Evolutionary conservation across 768 basidiomycete species (phyloP).

Genomic region (Dioszegia aurantiaca): DNA sequence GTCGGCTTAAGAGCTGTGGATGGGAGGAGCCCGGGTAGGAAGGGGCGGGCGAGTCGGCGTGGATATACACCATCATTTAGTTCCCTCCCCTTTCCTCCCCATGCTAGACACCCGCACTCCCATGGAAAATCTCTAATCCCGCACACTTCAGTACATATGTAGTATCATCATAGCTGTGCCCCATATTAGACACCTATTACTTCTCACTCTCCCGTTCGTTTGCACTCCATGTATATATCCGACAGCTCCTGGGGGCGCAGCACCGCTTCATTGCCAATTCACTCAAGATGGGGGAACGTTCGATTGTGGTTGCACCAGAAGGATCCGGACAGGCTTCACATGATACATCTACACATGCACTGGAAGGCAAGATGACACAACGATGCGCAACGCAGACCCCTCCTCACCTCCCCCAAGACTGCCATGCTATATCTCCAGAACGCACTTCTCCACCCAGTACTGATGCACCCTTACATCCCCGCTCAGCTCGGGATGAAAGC

Average conservation of each 20-base stretch:
- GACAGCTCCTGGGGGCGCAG: no score
- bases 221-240: background rate
- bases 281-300: no score
- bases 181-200: background rate
- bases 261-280: no score
- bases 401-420: no score
- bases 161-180: background rate
- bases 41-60: no score
- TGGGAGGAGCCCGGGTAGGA: no score
- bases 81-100: background rate
- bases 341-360: no score
- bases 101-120: background rate
- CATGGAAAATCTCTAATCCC: slow-evolving; percentile 1
- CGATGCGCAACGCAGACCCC: no score
- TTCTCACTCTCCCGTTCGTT: background rate
- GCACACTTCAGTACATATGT: background rate
- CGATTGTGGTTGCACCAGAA: no score
- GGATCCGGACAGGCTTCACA: no score
- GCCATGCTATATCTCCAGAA: slow-evolving; percentile 48
- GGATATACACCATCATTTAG: slow-evolving; percentile 4
- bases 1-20: no score
- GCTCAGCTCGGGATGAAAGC: slow-evolving; percentile 92
- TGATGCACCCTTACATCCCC: slow-evolving; percentile 84
- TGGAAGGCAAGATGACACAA: no score
- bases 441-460: slow-evolving; percentile 77